Base-by-base conservation (phyloP, 106 monocot genomes). In the Apostasia shenzhenica region DNA sequence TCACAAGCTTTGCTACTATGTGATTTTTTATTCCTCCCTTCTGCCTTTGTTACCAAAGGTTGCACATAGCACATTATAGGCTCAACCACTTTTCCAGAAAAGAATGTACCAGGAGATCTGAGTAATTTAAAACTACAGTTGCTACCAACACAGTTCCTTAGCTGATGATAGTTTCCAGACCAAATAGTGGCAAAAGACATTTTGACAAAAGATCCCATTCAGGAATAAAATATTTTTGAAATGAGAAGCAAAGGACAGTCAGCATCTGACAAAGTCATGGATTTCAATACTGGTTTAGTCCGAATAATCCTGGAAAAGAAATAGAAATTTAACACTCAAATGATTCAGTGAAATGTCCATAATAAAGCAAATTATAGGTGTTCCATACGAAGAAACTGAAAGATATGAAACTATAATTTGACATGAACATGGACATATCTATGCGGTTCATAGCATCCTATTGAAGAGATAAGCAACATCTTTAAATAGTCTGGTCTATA, bases 111-210 rank as follows among this genome's bases (percentile, higher is more conserved):
- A 66, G 73, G 75, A 49, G 71, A 76, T 51, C 66, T 76, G 48
- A 82, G 68, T 43, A 80, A 48, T 14, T 69, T 85, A 45, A 64
- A 62, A 57, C 49, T 52, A 62, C 14, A 72, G 48, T 59, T 61
- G 49, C 67, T 68, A 41, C 77, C 73, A 56, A 86, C 64, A 64
- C 48, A 61, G 57, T 73, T 82, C 54, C 84, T 86, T 71, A 86
- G 41, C 11, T 84, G 84, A 82, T 72, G 67, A 53, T 84, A 80
- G 73, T 87, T 86, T 57, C 76, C 86, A 13, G 78, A 80, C 68
- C 78, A 80, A 55, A 86, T 72, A 62, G 76, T 53, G 64, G 78
- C 57, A 72, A 86, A 76, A 40, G 89, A 78, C 93, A 94, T 94
- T 76, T 54, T 82, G 71, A 50, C 14, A 63, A 45, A n/a, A 14